A percentile compares a stretch with the other conserved stretches of the same genome.
These are phyloP conservation scores for Ogataea corticis DNA, from an alignment of 805 yeast genomes.

Conservation along the genomic window DNA sequence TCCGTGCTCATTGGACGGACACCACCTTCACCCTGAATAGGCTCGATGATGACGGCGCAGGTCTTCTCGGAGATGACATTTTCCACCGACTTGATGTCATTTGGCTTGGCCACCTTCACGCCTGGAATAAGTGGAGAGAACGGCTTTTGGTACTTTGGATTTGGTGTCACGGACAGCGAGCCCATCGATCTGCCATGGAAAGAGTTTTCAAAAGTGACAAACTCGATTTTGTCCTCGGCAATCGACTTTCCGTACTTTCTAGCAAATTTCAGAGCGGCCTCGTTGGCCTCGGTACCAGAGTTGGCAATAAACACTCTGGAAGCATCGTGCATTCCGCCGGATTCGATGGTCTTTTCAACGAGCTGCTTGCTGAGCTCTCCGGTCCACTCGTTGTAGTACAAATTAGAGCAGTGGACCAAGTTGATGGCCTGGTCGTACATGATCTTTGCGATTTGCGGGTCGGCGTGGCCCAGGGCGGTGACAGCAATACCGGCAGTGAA, in stretches of 20 bases:
- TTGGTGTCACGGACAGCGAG: constrained; percentile 87
- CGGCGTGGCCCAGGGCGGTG: constrained; percentile 88
- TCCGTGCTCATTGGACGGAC: constrained; percentile 65
- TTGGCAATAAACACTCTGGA: constrained; percentile 66
- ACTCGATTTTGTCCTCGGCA: constrained; percentile 61
- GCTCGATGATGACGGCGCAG: constrained; percentile 93
- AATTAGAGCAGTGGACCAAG: constrained; percentile 80
- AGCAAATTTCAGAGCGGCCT: constrained; percentile 61
- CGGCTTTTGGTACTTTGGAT: constrained; percentile 89
- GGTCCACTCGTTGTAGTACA: constrained; percentile 83
- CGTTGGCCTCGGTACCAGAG: constrained; percentile 62
- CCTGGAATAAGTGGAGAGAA: constrained; percentile 93
- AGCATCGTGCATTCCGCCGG: constrained; percentile 83
- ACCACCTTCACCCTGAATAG: constrained; percentile 98
- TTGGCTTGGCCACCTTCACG: constrained; percentile 64
- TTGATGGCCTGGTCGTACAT: constrained; percentile 69
- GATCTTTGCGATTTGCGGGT: constrained; percentile 71
- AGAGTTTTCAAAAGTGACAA: constrained; percentile 83
- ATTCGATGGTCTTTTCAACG: constrained; percentile 62
- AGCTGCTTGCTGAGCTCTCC: constrained; percentile 73
- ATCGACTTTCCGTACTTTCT: constrained; percentile 73
- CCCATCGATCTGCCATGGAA: constrained; percentile 98
- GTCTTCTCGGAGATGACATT: constrained; percentile 59
- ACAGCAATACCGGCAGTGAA: constrained; percentile 97
- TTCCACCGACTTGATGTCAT: constrained; percentile 60